These are phyloP conservation scores for Phytophthora pinifolia DNA, from an alignment of 352 stramenopile genomes.

Conservation along the genomic window DNA sequence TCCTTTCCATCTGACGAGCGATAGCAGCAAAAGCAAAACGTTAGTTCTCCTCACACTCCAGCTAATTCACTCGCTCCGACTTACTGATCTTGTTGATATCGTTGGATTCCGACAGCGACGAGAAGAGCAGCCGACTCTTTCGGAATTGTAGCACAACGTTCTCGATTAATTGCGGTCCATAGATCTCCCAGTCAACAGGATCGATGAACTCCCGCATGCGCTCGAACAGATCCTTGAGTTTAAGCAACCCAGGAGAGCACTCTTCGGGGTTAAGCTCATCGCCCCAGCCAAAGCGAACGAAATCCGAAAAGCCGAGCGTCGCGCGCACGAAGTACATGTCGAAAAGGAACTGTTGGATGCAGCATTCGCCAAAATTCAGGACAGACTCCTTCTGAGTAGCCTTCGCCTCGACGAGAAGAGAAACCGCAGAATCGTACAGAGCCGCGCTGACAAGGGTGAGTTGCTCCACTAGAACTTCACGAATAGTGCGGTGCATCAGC, in stretches of 20 bases:
- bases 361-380: conserved; percentile 85
- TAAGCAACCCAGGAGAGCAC: conserved; percentile 50
- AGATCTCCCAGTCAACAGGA: conserved; percentile 89
- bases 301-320: conserved; percentile 82
- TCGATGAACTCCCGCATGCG: conserved; percentile 85
- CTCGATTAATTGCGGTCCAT: conserved; percentile 80
- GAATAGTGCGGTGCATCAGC: conserved; percentile 68
- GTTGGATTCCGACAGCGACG: conserved; percentile 77
- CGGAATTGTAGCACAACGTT: conserved; percentile 88
- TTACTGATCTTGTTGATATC: conserved; percentile 87
- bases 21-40: conserved; percentile 6
- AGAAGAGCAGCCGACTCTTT: conserved; percentile 85
- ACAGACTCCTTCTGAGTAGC: conserved; percentile 41
- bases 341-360: conserved; percentile 86
- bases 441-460: conserved; percentile 74
- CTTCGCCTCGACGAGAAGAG: conserved; percentile 59
- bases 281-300: conserved; percentile 87
- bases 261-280: conserved; percentile 70
- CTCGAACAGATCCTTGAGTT: conserved; percentile 67
- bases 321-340: conserved; percentile 90
- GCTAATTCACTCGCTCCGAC: conserved; percentile 8
- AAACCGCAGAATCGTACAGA: conserved; percentile 68
- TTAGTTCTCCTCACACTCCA: too few relatives aligned
- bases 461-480: conserved; percentile 72
- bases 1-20: conserved; percentile 62